Evolutionary conservation across 805 yeast species (phyloP), one percentile per base, ranked within the genome.

Genomic region (Saccharomycopsis sp.): DNA sequence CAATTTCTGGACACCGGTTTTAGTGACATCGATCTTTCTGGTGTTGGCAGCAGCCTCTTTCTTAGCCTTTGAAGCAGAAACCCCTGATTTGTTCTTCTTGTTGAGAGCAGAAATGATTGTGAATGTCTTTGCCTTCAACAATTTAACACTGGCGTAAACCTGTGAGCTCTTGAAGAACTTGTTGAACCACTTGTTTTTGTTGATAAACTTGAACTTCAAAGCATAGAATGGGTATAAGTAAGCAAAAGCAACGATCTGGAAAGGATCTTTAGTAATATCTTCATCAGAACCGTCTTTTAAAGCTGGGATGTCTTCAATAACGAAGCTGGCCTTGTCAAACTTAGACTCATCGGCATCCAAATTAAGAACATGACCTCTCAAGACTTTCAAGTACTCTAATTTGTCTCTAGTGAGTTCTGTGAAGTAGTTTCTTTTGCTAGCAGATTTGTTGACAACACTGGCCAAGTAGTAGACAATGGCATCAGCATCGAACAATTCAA

Each of bases 381-480:
- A 59, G n/a, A n/a, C 44, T 12, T 5, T 20, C 53, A 59, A 57
- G 14, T 51, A 3, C 14, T 22, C 50, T 8, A 24, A 8, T 25
- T 59, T 57, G 3, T 49, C 57, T 12, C 14, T 9, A 17, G 60
- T 22, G 3, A 56, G 17, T 15, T 47, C 47, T 2, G n/a, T 19
- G 49, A 58, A 60, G 41, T 51, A 29, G 35, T 53, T 50, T 41
- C 52, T 58, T 8, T 35, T 35, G n/a, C 15, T 19, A 5, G 20
- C 22, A 19, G 20, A 3, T 17, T n/a, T 19, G 49, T 19, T 44
- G 17, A 53, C 15, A 54, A 74, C 75, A 14, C 70, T 66, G 29
- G 79, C 71, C 65, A 82, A 72, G 66, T 78, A 83, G 65, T 76
- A 78, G 59, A 81, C 85, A 52, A 81, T 77, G 24, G 86, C 78